These are phyloP conservation scores for Tuber aestivum DNA, from an alignment of 495 filamentous ascomycete genomes.

Conservation along the genomic window DNA sequence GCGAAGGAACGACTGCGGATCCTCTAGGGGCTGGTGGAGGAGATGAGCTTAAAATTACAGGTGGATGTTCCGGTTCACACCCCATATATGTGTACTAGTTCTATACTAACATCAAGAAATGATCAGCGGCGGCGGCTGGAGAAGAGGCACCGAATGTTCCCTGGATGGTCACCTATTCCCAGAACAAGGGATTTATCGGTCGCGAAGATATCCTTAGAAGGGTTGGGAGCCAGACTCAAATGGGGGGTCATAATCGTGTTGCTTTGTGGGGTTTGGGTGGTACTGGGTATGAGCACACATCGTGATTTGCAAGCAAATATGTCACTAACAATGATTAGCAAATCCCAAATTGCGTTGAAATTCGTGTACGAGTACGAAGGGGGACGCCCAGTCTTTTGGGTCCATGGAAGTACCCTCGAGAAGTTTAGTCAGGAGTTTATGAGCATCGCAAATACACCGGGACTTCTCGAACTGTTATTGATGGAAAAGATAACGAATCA, in stretches of 20 bases:
- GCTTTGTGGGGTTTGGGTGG: constrained; percentile 48
- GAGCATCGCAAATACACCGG: constrained; percentile 44
- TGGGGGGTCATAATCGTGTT: constrained; percentile 23
- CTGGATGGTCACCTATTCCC: constrained; percentile 38
- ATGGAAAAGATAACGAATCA: constrained; percentile 7
- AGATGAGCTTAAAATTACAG: not conserved
- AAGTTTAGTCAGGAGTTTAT: constrained; percentile 45
- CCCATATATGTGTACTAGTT: no score
- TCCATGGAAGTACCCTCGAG: constrained; percentile 40
- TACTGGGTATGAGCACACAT: constrained; percentile 46
- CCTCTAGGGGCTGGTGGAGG: no score
- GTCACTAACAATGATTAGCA: constrained; percentile 37
- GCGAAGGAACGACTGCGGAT: no score
- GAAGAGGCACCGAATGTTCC: not conserved
- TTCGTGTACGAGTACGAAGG: constrained; percentile 41
- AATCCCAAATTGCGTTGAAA: constrained; percentile 50
- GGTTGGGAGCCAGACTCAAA: constrained; percentile 32
- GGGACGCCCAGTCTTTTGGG: constrained; percentile 45
- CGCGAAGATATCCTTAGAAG: constrained; percentile 42
- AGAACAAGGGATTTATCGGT: constrained; percentile 46
- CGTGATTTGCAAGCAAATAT: not conserved
- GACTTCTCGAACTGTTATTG: constrained; percentile 33
- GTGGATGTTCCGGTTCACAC: not conserved
- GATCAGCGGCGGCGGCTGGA: not conserved
- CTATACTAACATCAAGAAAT: not conserved